Percentiles rank a stretch among this genome's conserved stretches.
Conservation (phyloP, 768 basidiomycete genomes). For the Clavaria fumosa region DNA sequence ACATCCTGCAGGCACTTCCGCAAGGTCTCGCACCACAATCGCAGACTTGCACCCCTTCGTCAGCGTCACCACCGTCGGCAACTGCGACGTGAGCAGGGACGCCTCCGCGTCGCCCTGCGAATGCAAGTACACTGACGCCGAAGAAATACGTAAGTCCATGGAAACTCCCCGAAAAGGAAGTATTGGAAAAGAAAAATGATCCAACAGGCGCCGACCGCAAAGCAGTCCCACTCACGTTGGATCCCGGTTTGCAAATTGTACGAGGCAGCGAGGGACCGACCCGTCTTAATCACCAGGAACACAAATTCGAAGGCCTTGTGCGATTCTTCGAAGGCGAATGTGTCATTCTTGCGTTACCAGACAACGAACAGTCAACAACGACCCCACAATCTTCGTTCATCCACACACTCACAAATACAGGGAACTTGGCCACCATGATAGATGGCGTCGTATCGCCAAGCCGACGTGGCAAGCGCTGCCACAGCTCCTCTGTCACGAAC, state of each 20-base stretch:
- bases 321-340: conserved; percentile 51
- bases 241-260: conserved; percentile 82
- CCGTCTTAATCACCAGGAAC: conserved; percentile 60
- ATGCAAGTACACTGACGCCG: conserved; percentile 56
- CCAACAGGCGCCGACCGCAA: too few species aligned
- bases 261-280: conserved; percentile 74
- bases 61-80: conserved; percentile 60
- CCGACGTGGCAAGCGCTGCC: conserved; percentile 87
- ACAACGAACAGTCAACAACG: neutral
- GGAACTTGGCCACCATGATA: conserved; percentile 83
- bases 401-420: conserved; percentile 44
- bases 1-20: conserved; percentile 77
- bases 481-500: conserved; percentile 95
- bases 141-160: too few species aligned
- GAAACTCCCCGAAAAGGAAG: neutral
- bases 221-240: conserved; percentile 48
- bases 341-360: conserved; percentile 36
- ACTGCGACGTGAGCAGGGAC: conserved; percentile 53
- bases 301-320: conserved; percentile 79
- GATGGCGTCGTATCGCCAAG: conserved; percentile 70
- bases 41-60: conserved; percentile 80
- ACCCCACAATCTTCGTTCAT: neutral
- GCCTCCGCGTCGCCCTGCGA: conserved; percentile 48
- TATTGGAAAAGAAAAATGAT: too few species aligned
- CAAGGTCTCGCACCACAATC: conserved; percentile 43